Evolutionary conservation across 2,329 filamentous ascomycete genomes (phyloP).

Genomic region (Diaporthe citrichinensis): DNA sequence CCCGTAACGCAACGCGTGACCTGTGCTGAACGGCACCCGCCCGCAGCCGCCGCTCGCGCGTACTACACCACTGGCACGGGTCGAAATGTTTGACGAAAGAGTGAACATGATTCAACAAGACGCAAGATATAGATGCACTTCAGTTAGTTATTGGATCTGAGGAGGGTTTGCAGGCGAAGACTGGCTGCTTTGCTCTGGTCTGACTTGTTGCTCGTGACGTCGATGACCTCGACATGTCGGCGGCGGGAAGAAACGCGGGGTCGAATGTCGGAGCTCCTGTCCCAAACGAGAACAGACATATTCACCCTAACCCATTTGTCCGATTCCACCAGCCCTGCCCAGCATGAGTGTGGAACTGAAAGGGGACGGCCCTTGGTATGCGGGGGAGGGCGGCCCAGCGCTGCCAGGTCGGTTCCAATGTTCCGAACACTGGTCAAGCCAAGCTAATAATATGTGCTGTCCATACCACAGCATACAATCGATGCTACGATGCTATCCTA

Average conservation of each 20-base stretch:
- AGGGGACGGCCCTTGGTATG: not conserved
- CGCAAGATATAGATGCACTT: not conserved
- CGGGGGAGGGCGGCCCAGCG: not conserved
- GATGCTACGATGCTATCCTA: no score
- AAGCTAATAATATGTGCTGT: not conserved
- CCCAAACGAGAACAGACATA: constrained; percentile 11
- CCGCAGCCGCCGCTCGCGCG: not conserved
- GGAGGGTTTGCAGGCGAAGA: not conserved
- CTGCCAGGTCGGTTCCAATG: not conserved
- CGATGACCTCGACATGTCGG: constrained; percentile 2
- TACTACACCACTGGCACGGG: not conserved
- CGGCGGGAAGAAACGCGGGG: constrained; percentile 12
- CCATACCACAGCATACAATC: no score
- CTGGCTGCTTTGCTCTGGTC: not conserved
- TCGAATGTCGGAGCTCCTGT: not conserved
- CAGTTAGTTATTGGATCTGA: not conserved
- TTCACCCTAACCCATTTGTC: constrained; percentile 11
- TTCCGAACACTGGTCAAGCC: not conserved
- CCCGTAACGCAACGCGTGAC: not conserved
- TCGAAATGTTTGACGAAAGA: not conserved
- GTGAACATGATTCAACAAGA: not conserved
- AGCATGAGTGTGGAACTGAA: not conserved
- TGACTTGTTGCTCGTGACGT: constrained; percentile 2
- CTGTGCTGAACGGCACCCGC: constrained; percentile 30
- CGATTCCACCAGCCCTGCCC: not conserved